Conservation (phyloP, 2,329 filamentous ascomycete species). For the Lecanoromycetidae sp. region DNA sequence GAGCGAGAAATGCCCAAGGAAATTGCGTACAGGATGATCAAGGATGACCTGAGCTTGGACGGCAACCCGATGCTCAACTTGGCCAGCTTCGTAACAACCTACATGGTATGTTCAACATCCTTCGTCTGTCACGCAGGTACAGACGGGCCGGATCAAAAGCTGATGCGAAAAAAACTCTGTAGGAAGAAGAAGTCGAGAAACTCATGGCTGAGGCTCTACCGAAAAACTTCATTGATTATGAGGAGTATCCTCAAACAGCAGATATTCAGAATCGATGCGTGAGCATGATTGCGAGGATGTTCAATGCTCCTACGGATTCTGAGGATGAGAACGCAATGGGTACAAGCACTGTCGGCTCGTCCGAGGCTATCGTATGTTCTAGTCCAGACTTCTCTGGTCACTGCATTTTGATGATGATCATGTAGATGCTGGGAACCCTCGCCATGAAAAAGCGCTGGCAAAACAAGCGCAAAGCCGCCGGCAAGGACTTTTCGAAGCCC, state of each 20-base stretch:
- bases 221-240: slow-evolving; percentile 92
- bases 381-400: too few relatives aligned
- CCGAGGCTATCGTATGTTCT: slow-evolving; percentile 49
- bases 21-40: slow-evolving; percentile 93
- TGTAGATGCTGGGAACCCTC: slow-evolving; percentile 45
- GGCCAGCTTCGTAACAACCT: slow-evolving; percentile 88
- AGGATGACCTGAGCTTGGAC: slow-evolving; percentile 83
- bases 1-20: slow-evolving; percentile 56
- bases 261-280: slow-evolving; percentile 88
- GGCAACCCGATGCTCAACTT: slow-evolving; percentile 76
- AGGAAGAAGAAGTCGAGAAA: slow-evolving; percentile 91
- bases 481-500: slow-evolving; percentile 66
- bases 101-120: slow-evolving; percentile 54
- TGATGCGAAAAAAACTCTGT: slow-evolving; percentile 3
- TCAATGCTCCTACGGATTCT: slow-evolving; percentile 55
- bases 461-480: slow-evolving; percentile 69
- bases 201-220: slow-evolving; percentile 86
- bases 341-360: slow-evolving; percentile 79
- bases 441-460: slow-evolving; percentile 96
- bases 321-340: slow-evolving; percentile 58
- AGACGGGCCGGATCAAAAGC: neutral
- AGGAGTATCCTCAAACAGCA: slow-evolving; percentile 64
- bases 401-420: too few relatives aligned
- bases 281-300: slow-evolving; percentile 79
- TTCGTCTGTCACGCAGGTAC: too few relatives aligned